Evolutionary conservation across 345 rosid species (phyloP), one percentile per base, ranked within the genome.

Genomic region (Tarenaya hassleriana): DNA sequence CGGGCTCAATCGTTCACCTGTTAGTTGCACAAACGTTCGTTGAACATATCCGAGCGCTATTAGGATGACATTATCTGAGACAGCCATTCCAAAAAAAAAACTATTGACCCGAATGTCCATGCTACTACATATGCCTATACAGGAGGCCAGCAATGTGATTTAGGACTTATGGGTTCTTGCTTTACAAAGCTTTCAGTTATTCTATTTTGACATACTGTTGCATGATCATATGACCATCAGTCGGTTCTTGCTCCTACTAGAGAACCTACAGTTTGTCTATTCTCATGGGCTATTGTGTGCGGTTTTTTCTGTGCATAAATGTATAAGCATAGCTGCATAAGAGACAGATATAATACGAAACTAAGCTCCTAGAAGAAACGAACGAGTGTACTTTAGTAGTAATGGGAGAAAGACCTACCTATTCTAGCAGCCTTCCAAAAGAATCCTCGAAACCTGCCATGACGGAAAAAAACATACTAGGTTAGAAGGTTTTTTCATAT

Each of bases 391-490:
- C 9, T 12, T 43, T 37, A 2, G 8, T 10, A 37, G 3, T 8
- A 37, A 37, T 37, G 8, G 41, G 8, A 10, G 4, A 15, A 20
- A 55, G 52, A 46, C 69, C 4, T 60, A 86, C 98, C 98, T 79
- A 92, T 84, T 75, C 98, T 84, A 61, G 95, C 95, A 44, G 96
- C 96, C 75, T 92, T 92, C 98, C 96, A 88, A 58, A 92, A 83
- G 69, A 92, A 85, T 40, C 94, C 95, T 20, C 94, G 90, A 55
- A 92, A 92, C 75, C 96, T 84, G 88, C 38, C 52, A 46, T 0
- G 7, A 59, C 5, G 34, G 24, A 52, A 2, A 11, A 16, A 2
- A 21, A n/a, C 1, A 35, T 45, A 41, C 27, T 45, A 19, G 45
- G 38, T 9, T 14, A 12, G n/a, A n/a, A n/a, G n/a, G n/a, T n/a